These are phyloP conservation scores for Fusarium pilosicola DNA, from an alignment of 2,329 filamentous ascomycete species.

Conservation along the genomic window DNA sequence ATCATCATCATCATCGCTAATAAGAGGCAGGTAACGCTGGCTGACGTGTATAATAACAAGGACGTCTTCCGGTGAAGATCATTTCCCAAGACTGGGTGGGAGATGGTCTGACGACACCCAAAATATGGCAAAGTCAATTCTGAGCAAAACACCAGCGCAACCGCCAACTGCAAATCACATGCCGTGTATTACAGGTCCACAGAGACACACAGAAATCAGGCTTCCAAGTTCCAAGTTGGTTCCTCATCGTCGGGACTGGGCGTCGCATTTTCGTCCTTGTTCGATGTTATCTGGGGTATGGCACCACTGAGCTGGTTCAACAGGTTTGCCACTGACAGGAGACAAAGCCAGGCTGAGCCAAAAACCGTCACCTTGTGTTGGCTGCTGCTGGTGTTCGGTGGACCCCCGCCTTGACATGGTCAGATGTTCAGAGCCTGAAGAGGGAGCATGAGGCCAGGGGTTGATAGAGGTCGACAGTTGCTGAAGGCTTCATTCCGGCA, in stretches of 20 bases:
- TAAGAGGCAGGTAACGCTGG: not conserved
- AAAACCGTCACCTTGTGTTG: slow-evolving; percentile 1
- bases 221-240: not conserved
- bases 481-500: slow-evolving; percentile 12
- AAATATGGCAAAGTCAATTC: not conserved
- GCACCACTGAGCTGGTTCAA: slow-evolving; percentile 27
- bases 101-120: not conserved
- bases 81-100: not conserved
- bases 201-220: not conserved
- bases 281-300: slow-evolving; percentile 37
- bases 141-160: not conserved
- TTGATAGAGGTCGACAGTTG: slow-evolving; percentile 21
- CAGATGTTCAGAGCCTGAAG: slow-evolving; percentile 35
- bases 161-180: slow-evolving; percentile 7
- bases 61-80: not conserved
- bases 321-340: slow-evolving; percentile 16
- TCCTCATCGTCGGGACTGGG: slow-evolving; percentile 19
- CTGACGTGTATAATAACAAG: not conserved
- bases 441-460: slow-evolving; percentile 34
- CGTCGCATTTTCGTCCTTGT: slow-evolving; percentile 30
- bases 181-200: not conserved
- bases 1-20: not conserved
- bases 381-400: slow-evolving; percentile 18
- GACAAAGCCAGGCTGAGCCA: slow-evolving; percentile 2
- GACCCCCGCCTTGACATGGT: slow-evolving; percentile 27